Evolutionary conservation across 2,329 filamentous ascomycete species (phyloP).

Genomic region (Hypoxylon sp.): DNA sequence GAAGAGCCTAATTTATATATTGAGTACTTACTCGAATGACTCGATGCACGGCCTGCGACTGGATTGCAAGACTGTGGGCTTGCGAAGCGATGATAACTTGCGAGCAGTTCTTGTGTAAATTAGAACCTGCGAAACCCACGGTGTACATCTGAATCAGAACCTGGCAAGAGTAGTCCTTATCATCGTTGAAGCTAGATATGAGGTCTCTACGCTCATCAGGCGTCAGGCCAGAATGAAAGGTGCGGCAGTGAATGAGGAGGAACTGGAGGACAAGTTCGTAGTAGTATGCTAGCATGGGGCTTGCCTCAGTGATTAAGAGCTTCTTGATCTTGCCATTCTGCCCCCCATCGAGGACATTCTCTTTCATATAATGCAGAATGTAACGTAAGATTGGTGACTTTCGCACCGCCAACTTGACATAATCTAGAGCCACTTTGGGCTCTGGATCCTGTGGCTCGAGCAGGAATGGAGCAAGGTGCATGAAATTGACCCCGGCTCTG

Average conservation of each 20-base stretch:
- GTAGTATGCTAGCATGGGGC: conserved; percentile 51
- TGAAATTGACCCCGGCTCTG: conserved; percentile 38
- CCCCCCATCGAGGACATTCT: conserved; percentile 44
- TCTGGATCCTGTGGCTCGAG: conserved; percentile 16
- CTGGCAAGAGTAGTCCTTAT: conserved; percentile 44
- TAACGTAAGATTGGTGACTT: conserved; percentile 50
- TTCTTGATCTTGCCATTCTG: conserved; percentile 47
- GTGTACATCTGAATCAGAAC: conserved; percentile 53
- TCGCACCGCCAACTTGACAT: conserved; percentile 46
- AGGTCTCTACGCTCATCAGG: conserved; percentile 46
- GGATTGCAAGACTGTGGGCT: conserved; percentile 47
- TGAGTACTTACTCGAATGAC: conserved; percentile 51
- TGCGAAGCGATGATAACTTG: conserved; percentile 51
- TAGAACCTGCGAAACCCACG: conserved; percentile 51
- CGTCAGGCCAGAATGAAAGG: conserved; percentile 47
- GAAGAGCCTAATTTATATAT: not conserved
- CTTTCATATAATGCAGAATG: conserved; percentile 48
- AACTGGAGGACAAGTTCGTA: conserved; percentile 53
- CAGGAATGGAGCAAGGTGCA: conserved; percentile 45
- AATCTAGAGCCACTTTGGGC: conserved; percentile 46
- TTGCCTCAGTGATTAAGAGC: conserved; percentile 50
- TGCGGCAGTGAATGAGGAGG: conserved; percentile 50
- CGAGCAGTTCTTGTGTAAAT: conserved; percentile 51
- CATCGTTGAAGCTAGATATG: conserved; percentile 49
- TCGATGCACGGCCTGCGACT: conserved; percentile 51